A percentile compares a stretch with the other conserved stretches of the same genome.
Evolutionary conservation across 768 basidiomycete species (phyloP).

Genomic region (Amanita pallidorosea): DNA sequence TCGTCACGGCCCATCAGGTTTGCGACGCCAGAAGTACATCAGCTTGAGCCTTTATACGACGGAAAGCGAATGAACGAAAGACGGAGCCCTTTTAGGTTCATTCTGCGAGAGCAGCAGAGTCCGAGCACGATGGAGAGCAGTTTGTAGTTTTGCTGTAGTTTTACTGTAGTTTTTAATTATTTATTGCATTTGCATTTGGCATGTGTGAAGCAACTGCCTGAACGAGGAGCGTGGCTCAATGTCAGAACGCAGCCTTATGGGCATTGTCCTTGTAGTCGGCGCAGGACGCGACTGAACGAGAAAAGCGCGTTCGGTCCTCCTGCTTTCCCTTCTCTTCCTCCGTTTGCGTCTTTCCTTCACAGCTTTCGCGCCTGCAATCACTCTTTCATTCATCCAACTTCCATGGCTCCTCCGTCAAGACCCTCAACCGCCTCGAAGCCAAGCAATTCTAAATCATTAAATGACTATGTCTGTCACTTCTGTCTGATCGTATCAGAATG

Average conservation of each 20-base stretch:
- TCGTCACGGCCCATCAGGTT: not conserved
- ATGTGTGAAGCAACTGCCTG: constrained; percentile 5
- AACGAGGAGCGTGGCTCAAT: not conserved
- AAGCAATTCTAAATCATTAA: constrained; percentile 41
- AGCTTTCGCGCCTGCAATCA: not conserved
- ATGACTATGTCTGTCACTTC: constrained; percentile 46
- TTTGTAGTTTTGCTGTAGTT: not conserved
- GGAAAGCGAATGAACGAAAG: not conserved
- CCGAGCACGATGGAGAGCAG: not conserved
- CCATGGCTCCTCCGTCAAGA: constrained; percentile 30
- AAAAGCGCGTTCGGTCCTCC: constrained; percentile 13
- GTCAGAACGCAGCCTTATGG: constrained; percentile 18
- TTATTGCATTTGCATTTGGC: not conserved
- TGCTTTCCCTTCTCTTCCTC: constrained; percentile 5
- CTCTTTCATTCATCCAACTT: not conserved
- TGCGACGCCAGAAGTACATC: not conserved
- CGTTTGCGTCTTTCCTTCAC: constrained; percentile 3
- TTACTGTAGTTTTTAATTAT: too few species aligned
- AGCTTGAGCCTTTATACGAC: not conserved
- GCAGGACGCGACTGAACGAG: constrained; percentile 34
- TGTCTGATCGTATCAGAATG: not conserved
- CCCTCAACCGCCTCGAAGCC: constrained; percentile 27
- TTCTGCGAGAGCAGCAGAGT: too few species aligned
- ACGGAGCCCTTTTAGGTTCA: not conserved
- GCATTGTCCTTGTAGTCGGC: constrained; percentile 25